Conservation (phyloP, 495 filamentous ascomycete genomes). For the Umbilicaria muhlenbergii region DNA sequence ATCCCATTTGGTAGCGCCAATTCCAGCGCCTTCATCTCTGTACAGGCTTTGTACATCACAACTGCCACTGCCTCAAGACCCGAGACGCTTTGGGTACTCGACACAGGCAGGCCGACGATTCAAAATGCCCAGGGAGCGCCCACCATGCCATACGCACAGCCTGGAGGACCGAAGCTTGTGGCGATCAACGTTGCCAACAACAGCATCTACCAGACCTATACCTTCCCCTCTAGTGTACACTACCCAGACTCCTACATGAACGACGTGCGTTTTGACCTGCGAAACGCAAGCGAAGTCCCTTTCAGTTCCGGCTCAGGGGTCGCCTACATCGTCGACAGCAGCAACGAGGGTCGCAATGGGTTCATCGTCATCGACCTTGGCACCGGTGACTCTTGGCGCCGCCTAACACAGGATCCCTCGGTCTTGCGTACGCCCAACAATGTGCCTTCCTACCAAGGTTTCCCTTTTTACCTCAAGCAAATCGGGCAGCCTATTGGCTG, state of each 20-base stretch:
- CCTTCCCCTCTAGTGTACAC: conserved; percentile 20
- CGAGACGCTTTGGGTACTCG: conserved; percentile 26
- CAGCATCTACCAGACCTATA: conserved; percentile 19
- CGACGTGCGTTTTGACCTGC: conserved; percentile 27
- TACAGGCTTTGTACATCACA: conserved; percentile 25
- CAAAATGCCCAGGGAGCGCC: conserved; percentile 17
- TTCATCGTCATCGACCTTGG: conserved; percentile 28
- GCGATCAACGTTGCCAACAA: conserved; percentile 22
- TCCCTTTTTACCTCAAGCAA: conserved; percentile 17
- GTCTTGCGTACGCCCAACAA: conserved; percentile 17
- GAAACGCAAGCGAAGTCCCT: conserved; percentile 9
- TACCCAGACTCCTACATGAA: conserved; percentile 26
- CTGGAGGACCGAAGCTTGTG: conserved; percentile 25
- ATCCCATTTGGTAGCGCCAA: conserved; percentile 21
- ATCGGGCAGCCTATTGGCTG: conserved; percentile 10
- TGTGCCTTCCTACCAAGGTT: conserved; percentile 20
- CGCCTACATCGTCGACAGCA: conserved; percentile 25
- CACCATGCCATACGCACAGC: conserved; percentile 22
- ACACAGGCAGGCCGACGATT: conserved; percentile 25
- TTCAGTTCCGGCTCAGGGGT: conserved; percentile 22
- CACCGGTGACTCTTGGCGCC: conserved; percentile 25
- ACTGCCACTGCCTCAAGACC: conserved; percentile 11
- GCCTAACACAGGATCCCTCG: conserved; percentile 20
- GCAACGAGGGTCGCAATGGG: conserved; percentile 23
- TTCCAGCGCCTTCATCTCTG: conserved; percentile 18